Conservation (phyloP, 148 eudicot genomes). For the Linanthus parryae region DNA sequence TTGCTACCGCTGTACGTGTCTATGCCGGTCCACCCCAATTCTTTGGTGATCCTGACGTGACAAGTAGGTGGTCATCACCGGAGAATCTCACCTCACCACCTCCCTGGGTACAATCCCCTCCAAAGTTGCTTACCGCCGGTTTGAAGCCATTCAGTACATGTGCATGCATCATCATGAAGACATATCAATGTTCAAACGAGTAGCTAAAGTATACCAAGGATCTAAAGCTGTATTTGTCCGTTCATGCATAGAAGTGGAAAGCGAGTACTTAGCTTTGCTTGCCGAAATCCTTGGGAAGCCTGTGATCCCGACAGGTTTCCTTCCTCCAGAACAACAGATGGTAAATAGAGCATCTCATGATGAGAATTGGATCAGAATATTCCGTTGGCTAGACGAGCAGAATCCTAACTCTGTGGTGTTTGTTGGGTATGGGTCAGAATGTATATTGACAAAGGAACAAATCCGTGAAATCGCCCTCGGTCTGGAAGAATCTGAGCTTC, state of each 20-base stretch:
- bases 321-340: conserved; percentile 5
- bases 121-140: conserved; percentile 5
- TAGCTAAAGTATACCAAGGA: neutral
- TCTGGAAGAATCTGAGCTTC: conserved; percentile 11
- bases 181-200: neutral
- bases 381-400: conserved; percentile 21
- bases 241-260: conserved; percentile 13
- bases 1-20: conserved; percentile 1
- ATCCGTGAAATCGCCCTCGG: conserved; percentile 18
- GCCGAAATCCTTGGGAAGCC: neutral
- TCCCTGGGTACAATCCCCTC: conserved; percentile 15
- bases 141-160: conserved; percentile 6
- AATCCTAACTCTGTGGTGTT: conserved; percentile 13
- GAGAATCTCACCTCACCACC: conserved; percentile 13
- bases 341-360: neutral
- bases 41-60: conserved; percentile 7
- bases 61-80: neutral
- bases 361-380: conserved; percentile 9
- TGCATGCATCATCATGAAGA: conserved; percentile 5
- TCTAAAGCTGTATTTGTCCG: conserved; percentile 6
- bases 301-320: conserved; percentile 15
- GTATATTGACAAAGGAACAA: conserved; percentile 9
- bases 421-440: conserved; percentile 26
- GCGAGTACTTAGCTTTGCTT: conserved; percentile 8
- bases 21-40: conserved; percentile 15